Conservation (phyloP, 2,329 filamentous ascomycete genomes). For the Pezicula radicicola region DNA sequence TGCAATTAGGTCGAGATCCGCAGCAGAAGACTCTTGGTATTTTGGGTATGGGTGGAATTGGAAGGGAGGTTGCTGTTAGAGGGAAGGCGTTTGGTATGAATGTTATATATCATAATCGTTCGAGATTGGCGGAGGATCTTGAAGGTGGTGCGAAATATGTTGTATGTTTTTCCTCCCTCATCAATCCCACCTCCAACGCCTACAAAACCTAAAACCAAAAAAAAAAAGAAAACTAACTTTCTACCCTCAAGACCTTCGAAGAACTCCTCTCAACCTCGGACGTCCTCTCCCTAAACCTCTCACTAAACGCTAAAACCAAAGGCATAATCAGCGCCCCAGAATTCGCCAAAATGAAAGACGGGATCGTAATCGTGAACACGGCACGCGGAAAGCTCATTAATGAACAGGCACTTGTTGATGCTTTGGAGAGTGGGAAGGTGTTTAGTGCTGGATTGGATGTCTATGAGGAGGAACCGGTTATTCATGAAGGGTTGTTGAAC, state of each 20-base stretch:
- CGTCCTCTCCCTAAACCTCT: conserved; percentile 74
- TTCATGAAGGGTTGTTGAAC: conserved; percentile 69
- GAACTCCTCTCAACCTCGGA: conserved; percentile 66
- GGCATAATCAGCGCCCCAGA: conserved; percentile 67
- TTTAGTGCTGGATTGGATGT: conserved; percentile 73
- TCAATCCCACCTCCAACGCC: no score
- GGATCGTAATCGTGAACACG: conserved; percentile 77
- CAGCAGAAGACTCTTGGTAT: conserved; percentile 75
- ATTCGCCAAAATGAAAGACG: conserved; percentile 73
- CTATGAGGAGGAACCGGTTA: conserved; percentile 73
- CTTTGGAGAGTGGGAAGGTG: conserved; percentile 66
- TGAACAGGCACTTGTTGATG: conserved; percentile 71
- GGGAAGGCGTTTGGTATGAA: conserved; percentile 72
- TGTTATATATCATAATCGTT: conserved; percentile 72
- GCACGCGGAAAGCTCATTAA: conserved; percentile 78
- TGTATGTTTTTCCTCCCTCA: conserved; percentile 9
- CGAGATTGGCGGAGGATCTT: conserved; percentile 50
- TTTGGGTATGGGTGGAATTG: conserved; percentile 82
- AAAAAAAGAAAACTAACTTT: no score
- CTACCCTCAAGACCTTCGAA: conserved; percentile 49
- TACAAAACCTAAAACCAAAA: no score
- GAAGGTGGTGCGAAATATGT: conserved; percentile 59
- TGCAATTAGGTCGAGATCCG: conserved; percentile 60
- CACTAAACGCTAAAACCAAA: conserved; percentile 63
- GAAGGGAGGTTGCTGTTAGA: conserved; percentile 69